Evolutionary conservation across 2,329 filamentous ascomycete species (phyloP), one percentile per base, ranked within the genome.

Genomic region (Thermoascus crustaceus): DNA sequence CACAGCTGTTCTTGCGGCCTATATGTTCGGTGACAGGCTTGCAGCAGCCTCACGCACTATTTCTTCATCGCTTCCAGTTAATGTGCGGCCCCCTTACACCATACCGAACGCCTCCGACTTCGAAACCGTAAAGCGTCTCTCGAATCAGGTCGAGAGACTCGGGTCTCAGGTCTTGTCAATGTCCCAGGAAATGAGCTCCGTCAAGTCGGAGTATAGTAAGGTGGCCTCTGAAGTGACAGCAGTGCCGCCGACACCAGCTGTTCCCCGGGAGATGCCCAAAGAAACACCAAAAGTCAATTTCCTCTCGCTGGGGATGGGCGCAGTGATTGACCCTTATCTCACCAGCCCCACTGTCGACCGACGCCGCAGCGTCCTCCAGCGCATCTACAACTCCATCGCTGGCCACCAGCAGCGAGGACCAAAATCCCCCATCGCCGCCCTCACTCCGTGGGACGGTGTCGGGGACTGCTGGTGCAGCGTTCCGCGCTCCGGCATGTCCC

Each of bases 381-480:
- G 48, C 38, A 9, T 50, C 37, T 37, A 47, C 8, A 41, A 47
- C 7, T 23, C 41, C 14, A 35, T 40, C 26, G n/a, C 31, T 24
- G 36, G 46, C 4, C 21, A 25, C 13, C 10, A 37, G 10, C 36
- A 47, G 35, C 48, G 34, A 34, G 30, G 47, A 47, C 50, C 57
- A 9, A 42, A 49, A 13, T 62, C 69, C 1, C 69, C 72, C 0
- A 50, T 64, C n/a, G 58, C 68, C 0, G 85, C 82, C 1, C 68
- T 94, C 2, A 54, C 61, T 2, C 62, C 68, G 3, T 94, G 88
- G 86, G 67, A 78, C 7, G 84, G 94, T 32, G 73, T 81, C 21
- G 85, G 83, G 13, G 84, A 96, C 42, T 93, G 86, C 60, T 96
- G 86, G 83, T 96, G 89, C 57, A 78, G 81, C 4, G 59, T 66